Percentiles rank a stretch among this genome's conserved stretches.
Evolutionary conservation across 148 eudicot species (phyloP).

Genomic region (Arctostaphylos glauca): DNA sequence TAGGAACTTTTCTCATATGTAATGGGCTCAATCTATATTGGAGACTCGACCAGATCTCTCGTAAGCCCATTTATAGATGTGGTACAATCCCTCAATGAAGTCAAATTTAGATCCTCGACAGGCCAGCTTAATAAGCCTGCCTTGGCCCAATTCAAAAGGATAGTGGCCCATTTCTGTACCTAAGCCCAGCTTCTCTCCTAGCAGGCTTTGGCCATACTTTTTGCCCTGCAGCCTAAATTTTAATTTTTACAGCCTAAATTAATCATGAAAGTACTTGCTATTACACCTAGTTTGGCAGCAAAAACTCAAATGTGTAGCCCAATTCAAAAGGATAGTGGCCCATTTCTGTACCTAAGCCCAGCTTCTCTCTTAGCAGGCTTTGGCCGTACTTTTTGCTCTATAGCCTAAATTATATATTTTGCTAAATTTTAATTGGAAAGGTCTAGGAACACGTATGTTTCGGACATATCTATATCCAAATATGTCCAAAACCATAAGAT

Average conservation of each 20-base stretch:
- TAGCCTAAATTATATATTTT: too few species aligned
- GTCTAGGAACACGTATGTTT: too few species aligned
- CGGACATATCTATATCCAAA: too few species aligned
- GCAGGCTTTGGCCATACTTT: not conserved
- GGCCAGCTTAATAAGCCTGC: not conserved
- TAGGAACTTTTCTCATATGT: too few species aligned
- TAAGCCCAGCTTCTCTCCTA: not conserved
- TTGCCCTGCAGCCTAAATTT: not conserved
- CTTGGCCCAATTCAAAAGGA: not conserved
- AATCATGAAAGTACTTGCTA: too few species aligned
- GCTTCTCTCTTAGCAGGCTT: not conserved
- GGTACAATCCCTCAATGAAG: not conserved
- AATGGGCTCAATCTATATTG: too few species aligned
- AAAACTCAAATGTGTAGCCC: not conserved
- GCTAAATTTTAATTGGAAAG: too few species aligned
- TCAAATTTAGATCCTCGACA: not conserved
- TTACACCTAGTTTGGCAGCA: not conserved
- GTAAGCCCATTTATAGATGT: not conserved
- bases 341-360: not conserved
- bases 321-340: not conserved
- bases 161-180: not conserved
- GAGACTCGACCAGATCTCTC: too few species aligned
- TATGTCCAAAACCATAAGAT: too few species aligned
- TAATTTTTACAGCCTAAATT: too few species aligned
- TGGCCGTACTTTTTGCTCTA: not conserved